Base-by-base conservation (phyloP, 202 grass and related monocot genomes). In the Brachypodium distachyon region DNA sequence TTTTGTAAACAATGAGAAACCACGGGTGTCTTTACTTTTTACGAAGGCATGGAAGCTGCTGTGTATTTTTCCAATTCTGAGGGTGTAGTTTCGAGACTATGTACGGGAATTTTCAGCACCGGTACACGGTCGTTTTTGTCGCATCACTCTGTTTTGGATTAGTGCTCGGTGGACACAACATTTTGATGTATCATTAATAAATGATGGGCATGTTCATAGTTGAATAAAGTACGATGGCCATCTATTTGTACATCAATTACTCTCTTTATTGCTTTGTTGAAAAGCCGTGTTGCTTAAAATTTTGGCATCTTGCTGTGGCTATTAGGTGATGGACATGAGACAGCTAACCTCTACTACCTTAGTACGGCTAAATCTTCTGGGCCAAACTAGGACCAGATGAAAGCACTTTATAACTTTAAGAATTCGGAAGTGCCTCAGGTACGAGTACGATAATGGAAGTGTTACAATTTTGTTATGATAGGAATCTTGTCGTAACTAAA, bases 1-100 rank as follows among this genome's bases (percentile, higher is more conserved):
- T n/a, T n/a, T n/a, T 68, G 43, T 59, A 66, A 32, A 80, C 55
- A 81, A 81, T 84, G 84, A 81, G 69, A 56, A 65, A 88, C 60
- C 34, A 68, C n/a, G n/a, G n/a, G n/a, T n/a, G n/a, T n/a, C n/a
- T n/a, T n/a, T n/a, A n/a, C n/a, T n/a, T n/a, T n/a, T n/a, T n/a
- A n/a, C n/a, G n/a, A 74, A 23, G 51, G 29, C 60, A 65, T 21
- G 57, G 28, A 73, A 39, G n/a, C n/a, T n/a, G 82, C 48, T 3
- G 36, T 52, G 5, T 8, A 6, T 57, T 73, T 29, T 40, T 13
- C 46, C 23, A 80, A 76, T 84, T 54, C 64, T 29, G 70, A 88
- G 81, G 57, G 76, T 88, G 76, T 88, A 84, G 70, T 41, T 27
- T 17, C 7, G 26, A 14, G 34, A 17, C 16, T 17, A 54, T 84